Base-by-base conservation (phyloP, 192 early-diverging fungal genomes). In the Coemansia sp. region DNA sequence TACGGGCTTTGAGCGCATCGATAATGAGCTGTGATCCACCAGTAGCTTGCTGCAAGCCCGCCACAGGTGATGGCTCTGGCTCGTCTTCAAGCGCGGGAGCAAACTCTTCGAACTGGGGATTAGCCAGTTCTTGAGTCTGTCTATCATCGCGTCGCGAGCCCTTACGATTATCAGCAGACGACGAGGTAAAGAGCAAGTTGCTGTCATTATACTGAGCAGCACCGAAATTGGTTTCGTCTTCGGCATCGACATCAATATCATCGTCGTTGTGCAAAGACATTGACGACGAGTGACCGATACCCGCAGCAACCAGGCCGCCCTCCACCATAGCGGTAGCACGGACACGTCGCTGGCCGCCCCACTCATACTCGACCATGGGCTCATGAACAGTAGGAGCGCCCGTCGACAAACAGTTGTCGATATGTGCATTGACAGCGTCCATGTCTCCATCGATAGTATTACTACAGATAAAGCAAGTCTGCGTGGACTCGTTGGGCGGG, bases 241-340 rank as follows among this genome's bases (percentile, higher is more conserved):
- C 91, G 5, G 89, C 89, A 61, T 96, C 94, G 18, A 96, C 89
- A 20, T 61, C 58, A 5, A 61, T 36, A 78, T 95, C 91, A 20
- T 95, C 70, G 52, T 95, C 93, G 12, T 87, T 85, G 63, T 92
- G 91, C 27, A 85, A 77, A 63, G 90, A 79, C 29, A 83, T 80
- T 18, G 63, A 66, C 27, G 85, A 64, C 15, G 78, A 68, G 43
- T 18, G 44, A 8, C 75, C 62, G n/a, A 69, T 38, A 8, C 55
- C 67, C 44, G 68, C 63, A 1, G 70, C 66, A 55, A 68, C 52
- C 15, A 71, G 52, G 3, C 92, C 91, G 40, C 94, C 94, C 70
- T 95, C 91, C 68, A 95, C 77, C 78, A 96, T 80, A 0, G 94
- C 86, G 1, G 93, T 91, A 3, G 90, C 91, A 8, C 95, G 86